Evolutionary conservation across 495 filamentous ascomycete genomes (phyloP), one percentile per base, ranked within the genome.

Genomic region (Daldinia caldariorum): DNA sequence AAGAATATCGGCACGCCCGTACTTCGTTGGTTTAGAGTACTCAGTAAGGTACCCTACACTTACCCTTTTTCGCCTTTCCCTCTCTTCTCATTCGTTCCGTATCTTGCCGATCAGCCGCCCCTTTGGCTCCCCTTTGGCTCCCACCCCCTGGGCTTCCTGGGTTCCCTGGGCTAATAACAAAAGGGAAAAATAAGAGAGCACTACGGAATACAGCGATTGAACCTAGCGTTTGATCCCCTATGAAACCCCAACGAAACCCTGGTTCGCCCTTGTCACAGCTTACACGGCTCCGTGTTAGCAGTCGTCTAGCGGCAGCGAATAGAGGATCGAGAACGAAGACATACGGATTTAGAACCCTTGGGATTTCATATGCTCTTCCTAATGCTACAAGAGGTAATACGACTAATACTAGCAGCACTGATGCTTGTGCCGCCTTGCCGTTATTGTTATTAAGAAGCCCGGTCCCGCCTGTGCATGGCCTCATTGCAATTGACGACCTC

Each of bases 211-310:
- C 57, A 34, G 57, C 57, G 61, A 66, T 72, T 72, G 39, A 64
- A 47, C 60, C 50, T 67, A 67, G 69, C 67, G 71, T 74, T 74
- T 69, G 65, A 69, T 61, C 67, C 62, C 64, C 61, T 57, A 66
- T 69, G 72, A 74, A 72, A 74, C 74, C 63, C 57, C 69, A 66
- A 74, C 74, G 69, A 76, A 72, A 74, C 72, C 57, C 50, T 55
- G 69, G 69, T 26, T 49, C 59, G 47, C 43, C 60, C 67, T 69
- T 72, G 69, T 71, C 67, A 62, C 69, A 68, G 63, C 68, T 75
- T 56, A 53, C 69, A 66, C 54, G 63, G 31, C 67, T 72, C 75
- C 73, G 70, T 73, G 67, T 63, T 68, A 73, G 62, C 61, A 72
- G 61, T 41, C 66, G 38, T 61, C 69, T 71, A 67, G 55, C 59